These are phyloP conservation scores for Podospora conica DNA, from an alignment of 495 filamentous ascomycete species.

Conservation along the genomic window DNA sequence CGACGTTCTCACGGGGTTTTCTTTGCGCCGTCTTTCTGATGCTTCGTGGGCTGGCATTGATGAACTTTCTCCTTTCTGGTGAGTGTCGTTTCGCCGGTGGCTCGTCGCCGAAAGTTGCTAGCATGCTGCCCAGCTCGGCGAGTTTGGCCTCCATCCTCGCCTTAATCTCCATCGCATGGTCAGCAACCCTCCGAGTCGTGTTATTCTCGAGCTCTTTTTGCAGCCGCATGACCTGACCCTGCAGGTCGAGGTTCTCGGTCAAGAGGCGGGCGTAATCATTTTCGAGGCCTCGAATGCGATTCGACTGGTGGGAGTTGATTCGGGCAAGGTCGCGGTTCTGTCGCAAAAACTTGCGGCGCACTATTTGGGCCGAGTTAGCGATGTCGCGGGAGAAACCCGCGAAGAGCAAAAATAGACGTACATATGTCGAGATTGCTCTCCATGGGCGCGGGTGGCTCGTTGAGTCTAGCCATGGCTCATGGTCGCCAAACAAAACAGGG, in stretches of 20 bases:
- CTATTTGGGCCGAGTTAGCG: constrained; percentile 37
- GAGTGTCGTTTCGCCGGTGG: constrained; percentile 37
- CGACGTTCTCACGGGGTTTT: constrained; percentile 43
- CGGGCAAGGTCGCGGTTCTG: constrained; percentile 93
- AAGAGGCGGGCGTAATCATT: constrained; percentile 76
- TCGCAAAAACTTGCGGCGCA: constrained; percentile 78
- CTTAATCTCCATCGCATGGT: constrained; percentile 63
- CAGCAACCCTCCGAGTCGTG: constrained; percentile 42
- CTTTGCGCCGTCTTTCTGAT: constrained; percentile 36
- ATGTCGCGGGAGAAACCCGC: neutral
- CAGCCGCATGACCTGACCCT: constrained; percentile 68
- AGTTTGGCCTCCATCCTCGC: constrained; percentile 64
- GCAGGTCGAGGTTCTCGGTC: constrained; percentile 79
- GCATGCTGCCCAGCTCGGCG: constrained; percentile 56
- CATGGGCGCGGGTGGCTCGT: constrained; percentile 63
- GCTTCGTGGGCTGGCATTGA: constrained; percentile 27
- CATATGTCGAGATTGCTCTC: constrained; percentile 71
- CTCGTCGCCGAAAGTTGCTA: constrained; percentile 54
- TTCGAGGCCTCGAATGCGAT: constrained; percentile 82
- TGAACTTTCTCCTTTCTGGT: constrained; percentile 25
- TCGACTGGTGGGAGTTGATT: constrained; percentile 83
- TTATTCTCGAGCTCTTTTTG: constrained; percentile 56
- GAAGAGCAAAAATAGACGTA: constrained; percentile 42
- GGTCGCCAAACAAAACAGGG: constrained; percentile 2
- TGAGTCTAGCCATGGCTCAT: constrained; percentile 79